Evolutionary conservation across 2,329 filamentous ascomycete genomes (phyloP).

Genomic region (Cercospora citrullina): DNA sequence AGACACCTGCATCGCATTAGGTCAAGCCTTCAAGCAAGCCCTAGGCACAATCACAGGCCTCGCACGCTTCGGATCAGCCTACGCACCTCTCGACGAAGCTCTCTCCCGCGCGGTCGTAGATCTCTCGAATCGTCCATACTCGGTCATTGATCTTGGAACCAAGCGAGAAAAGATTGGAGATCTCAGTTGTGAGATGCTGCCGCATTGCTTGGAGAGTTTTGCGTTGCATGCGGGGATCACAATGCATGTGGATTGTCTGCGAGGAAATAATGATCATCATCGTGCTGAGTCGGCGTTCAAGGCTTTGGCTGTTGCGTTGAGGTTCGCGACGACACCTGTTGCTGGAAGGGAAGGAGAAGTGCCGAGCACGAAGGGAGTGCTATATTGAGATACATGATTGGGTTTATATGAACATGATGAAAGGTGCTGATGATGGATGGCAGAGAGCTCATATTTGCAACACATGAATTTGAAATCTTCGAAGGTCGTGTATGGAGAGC

Average conservation of each 20-base stretch:
- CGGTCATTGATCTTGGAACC: slow-evolving; percentile 79
- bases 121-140: slow-evolving; percentile 86
- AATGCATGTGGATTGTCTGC: slow-evolving; percentile 89
- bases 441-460: not conserved
- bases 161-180: slow-evolving; percentile 91
- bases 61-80: slow-evolving; percentile 86
- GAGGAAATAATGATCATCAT: slow-evolving; percentile 94
- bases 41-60: slow-evolving; percentile 78
- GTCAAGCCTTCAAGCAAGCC: slow-evolving; percentile 76
- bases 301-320: slow-evolving; percentile 83
- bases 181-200: slow-evolving; percentile 93
- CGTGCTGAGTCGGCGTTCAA: slow-evolving; percentile 96
- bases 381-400: slow-evolving; percentile 47
- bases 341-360: slow-evolving; percentile 86
- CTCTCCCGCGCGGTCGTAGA: slow-evolving; percentile 92
- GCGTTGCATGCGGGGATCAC: slow-evolving; percentile 86
- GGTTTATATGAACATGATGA: not conserved
- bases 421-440: not conserved
- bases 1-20: slow-evolving; percentile 90
- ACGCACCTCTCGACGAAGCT: slow-evolving; percentile 92
- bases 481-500: not conserved
- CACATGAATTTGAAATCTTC: not conserved
- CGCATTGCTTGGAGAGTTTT: slow-evolving; percentile 92
- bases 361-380: slow-evolving; percentile 91
- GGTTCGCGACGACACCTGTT: slow-evolving; percentile 72